Evolutionary conservation across 192 early-diverging fungal genomes (phyloP).

Genomic region (Glomus cerebriforme): DNA sequence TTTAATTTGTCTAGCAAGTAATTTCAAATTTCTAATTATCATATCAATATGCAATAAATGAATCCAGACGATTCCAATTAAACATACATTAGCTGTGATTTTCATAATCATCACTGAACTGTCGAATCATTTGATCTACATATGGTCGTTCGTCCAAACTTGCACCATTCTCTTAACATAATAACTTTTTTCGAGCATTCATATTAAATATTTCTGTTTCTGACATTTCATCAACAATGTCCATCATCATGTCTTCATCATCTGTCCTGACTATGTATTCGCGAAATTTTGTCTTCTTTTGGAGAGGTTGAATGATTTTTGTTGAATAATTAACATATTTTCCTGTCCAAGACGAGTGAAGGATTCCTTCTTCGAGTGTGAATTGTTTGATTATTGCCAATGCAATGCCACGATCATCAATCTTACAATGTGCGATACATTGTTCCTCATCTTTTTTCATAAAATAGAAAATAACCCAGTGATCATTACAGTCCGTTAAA

Average conservation of each 20-base stretch:
- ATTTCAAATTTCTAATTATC: too few relatives aligned
- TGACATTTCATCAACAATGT: conserved; percentile 17
- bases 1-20: too few relatives aligned
- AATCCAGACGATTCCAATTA: background rate
- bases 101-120: conserved; percentile 27
- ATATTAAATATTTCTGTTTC: conserved; percentile 25
- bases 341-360: background rate
- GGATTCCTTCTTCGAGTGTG: conserved; percentile 8
- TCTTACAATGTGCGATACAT: background rate
- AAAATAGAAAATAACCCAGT: background rate
- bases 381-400: conserved; percentile 23
- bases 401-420: conserved; percentile 15
- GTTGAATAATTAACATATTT: background rate
- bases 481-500: background rate
- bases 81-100: background rate
- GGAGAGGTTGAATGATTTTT: background rate
- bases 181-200: conserved; percentile 9
- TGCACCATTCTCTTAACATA: background rate
- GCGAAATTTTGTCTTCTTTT: conserved; percentile 15
- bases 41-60: too few relatives aligned
- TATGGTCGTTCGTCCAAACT: conserved; percentile 16
- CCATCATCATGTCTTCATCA: background rate
- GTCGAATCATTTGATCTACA: conserved; percentile 20
- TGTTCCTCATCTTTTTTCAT: background rate
- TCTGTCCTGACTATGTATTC: background rate